phyloP scores from a whole-genome alignment of 352 stramenopile genomes.

The Pythium volutum region DNA sequence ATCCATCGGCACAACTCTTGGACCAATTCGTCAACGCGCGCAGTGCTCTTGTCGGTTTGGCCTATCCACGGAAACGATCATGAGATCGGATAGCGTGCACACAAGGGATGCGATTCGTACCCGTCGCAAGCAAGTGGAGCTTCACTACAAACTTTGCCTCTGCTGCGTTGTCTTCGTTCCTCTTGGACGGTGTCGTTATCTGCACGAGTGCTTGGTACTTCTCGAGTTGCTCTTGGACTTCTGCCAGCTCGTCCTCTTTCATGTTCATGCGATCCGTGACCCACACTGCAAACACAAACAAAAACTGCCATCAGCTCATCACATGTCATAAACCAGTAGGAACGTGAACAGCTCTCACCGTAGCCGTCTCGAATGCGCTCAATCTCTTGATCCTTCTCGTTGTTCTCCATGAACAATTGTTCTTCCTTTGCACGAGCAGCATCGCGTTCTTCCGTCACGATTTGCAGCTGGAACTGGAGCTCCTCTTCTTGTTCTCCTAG shows the following conservation, averaged over 20 bases:
- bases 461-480: conserved; percentile 73
- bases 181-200: conserved; percentile 36
- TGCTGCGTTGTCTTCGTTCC: conserved; percentile 1
- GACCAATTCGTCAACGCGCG: conserved; percentile 22
- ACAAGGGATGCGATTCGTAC: background rate
- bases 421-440: conserved; percentile 81
- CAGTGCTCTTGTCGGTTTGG: conserved; percentile 6
- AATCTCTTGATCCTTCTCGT: conserved; percentile 87
- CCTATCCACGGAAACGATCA: background rate
- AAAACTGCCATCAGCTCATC: background rate
- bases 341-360: conserved; percentile 31
- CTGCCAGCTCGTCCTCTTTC: conserved; percentile 83
- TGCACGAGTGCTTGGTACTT: conserved; percentile 77
- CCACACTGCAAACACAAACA: conserved; percentile 55
- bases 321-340: background rate
- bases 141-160: conserved; percentile 31
- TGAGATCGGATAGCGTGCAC: background rate
- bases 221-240: conserved; percentile 83
- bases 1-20: conserved; percentile 31
- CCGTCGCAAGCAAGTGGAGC: conserved; percentile 33
- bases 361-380: conserved; percentile 86
- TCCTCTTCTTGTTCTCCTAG: conserved; percentile 78
- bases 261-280: conserved; percentile 88
- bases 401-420: conserved; percentile 76
- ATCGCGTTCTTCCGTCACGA: conserved; percentile 82